Evolutionary conservation across 768 basidiomycete species (phyloP), one percentile per base, ranked within the genome.

Genomic region (Hericium rajendrae): DNA sequence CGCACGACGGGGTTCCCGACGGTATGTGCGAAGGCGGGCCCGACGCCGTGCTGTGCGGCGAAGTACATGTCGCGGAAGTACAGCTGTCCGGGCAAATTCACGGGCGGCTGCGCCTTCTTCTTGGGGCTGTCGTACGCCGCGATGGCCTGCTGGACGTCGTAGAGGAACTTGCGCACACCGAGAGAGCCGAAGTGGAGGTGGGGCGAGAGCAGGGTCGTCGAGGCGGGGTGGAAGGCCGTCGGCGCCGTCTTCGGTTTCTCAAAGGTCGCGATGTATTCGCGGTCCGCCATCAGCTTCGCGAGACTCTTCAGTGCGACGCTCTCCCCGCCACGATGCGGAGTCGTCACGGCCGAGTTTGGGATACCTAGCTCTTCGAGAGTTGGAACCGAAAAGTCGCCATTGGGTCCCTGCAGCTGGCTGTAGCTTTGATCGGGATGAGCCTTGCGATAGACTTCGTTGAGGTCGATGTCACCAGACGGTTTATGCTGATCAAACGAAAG

Each of bases 271-370:
- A 59, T 57, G 56, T 57, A 53, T 54, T 32, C 58, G 40, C 22
- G 32, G 46, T 57, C 57, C 40, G 62, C 66, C 59, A 59, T 61
- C 58, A 67, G 62, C 50, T 26, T 54, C 9, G 32, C 59, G 38
- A 54, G 57, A 38, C 64, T 62, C 66, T 54, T 61, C 15, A 53
- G 24, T 39, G 58, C 68, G 62, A 67, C 61, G 58, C 55, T 65
- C 60, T 69, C 62, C 55, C 68, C 63, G 62, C 61, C 69, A 59
- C 62, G 66, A 65, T 68, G 66, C 55, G 68, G 62, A 60, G 68
- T 65, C 61, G 68, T 63, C 38, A 60, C 59, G 58, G 55, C 58
- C 11, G 54, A 26, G 6, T 41, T 38, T 56, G 55, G 46, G 37
- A 63, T 61, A 32, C 62, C 60, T 20, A 63, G 51, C 52, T 59